Conservation (phyloP, 2,329 filamentous ascomycete species). For the Aspergillus sp. region DNA sequence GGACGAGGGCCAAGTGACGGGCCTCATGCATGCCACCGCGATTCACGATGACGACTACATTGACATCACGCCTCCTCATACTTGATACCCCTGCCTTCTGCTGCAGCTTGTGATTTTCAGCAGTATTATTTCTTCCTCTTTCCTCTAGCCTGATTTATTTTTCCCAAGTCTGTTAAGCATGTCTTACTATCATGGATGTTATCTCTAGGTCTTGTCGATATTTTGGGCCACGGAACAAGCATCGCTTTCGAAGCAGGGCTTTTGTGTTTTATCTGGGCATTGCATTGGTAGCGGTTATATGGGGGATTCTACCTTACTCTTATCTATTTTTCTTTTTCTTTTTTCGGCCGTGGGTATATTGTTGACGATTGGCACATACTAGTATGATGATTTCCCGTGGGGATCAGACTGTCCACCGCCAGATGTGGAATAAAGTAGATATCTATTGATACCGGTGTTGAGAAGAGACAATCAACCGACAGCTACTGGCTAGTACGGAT, state of each 20-base stretch:
- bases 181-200: conserved; percentile 9
- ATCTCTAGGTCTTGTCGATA: conserved; percentile 6
- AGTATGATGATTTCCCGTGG: not conserved
- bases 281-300: conserved; percentile 30
- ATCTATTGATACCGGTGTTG: conserved; percentile 1
- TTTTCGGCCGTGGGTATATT: conserved; percentile 3
- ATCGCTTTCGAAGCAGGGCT: conserved; percentile 25
- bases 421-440: conserved; percentile 7
- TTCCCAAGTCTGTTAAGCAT: conserved; percentile 3
- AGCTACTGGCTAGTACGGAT: not conserved
- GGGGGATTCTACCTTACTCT: conserved; percentile 1
- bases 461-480: not conserved
- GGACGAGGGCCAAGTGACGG: conserved; percentile 42
- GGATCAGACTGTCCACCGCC: conserved; percentile 1
- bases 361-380: conserved; percentile 7
- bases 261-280: conserved; percentile 21
- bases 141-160: conserved; percentile 10
- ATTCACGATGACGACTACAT: conserved; percentile 45
- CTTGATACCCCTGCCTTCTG: conserved; percentile 34
- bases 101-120: conserved; percentile 15
- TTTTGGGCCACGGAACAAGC: conserved; percentile 14
- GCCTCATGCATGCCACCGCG: conserved; percentile 42
- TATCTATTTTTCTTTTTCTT: not conserved
- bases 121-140: not conserved
- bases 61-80: conserved; percentile 35